Percentiles rank a stretch among this genome's conserved stretches.
phyloP scores from a whole-genome alignment of 495 filamentous ascomycete species.

The Aspergillus sclerotiicarbonarius region DNA sequence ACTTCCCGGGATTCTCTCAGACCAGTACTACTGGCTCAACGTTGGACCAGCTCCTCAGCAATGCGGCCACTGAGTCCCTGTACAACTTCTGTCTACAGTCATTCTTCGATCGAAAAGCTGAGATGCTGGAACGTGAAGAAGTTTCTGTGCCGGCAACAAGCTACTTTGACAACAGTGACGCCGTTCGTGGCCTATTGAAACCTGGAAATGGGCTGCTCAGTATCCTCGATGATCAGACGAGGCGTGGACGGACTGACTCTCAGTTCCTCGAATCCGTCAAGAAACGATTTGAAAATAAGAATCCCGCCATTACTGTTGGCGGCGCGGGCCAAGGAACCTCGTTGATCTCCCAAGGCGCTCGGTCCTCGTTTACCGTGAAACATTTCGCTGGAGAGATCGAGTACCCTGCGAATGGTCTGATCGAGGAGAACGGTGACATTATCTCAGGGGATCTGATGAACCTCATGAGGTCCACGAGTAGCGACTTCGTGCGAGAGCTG shows the following conservation, averaged over 20 bases:
- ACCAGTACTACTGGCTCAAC: constrained; percentile 75
- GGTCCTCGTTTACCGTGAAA: constrained; percentile 81
- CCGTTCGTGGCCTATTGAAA: constrained; percentile 86
- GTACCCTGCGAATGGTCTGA: constrained; percentile 76
- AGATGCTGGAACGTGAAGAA: constrained; percentile 89
- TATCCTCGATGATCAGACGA: constrained; percentile 93
- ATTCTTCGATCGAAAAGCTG: constrained; percentile 92
- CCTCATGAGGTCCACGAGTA: constrained; percentile 82
- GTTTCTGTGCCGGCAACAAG: constrained; percentile 83
- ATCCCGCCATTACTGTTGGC: constrained; percentile 79
- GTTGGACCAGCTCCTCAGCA: constrained; percentile 91
- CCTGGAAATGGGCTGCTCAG: constrained; percentile 86
- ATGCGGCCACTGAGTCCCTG: constrained; percentile 84
- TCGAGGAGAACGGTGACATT: constrained; percentile 94
- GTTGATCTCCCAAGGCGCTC: constrained; percentile 72
- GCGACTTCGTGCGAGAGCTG: constrained; percentile 80
- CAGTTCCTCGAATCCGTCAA: constrained; percentile 87
- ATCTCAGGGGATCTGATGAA: constrained; percentile 97
- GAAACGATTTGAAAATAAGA: constrained; percentile 92
- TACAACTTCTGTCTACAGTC: constrained; percentile 92
- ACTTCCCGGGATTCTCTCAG: constrained; percentile 94
- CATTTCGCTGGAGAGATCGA: constrained; percentile 98
- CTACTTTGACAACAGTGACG: constrained; percentile 97
- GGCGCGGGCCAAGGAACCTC: constrained; percentile 72
- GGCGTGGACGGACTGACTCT: constrained; percentile 79